phyloP scores from a whole-genome alignment of 495 filamentous ascomycete species.

The Penicillium subrubescens region DNA sequence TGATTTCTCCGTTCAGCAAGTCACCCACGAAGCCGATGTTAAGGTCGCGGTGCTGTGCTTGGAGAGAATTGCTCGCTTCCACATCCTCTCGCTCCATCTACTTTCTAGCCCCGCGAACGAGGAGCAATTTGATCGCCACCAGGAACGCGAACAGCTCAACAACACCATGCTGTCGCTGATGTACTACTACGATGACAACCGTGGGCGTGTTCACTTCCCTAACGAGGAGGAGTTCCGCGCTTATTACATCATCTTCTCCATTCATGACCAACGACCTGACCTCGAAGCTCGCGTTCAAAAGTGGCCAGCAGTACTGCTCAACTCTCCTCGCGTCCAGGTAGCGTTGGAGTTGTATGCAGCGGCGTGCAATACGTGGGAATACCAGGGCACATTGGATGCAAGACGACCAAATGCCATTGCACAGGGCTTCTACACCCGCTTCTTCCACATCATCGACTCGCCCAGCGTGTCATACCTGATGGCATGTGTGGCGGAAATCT shows the following conservation, averaged over 20 bases:
- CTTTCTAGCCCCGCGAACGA: constrained; percentile 66
- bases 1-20: constrained; percentile 89
- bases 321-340: constrained; percentile 59
- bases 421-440: constrained; percentile 66
- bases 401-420: constrained; percentile 56
- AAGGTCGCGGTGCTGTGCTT: constrained; percentile 74
- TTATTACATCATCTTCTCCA: constrained; percentile 84
- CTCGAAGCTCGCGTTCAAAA: constrained; percentile 73
- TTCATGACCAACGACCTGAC: constrained; percentile 67
- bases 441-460: constrained; percentile 74
- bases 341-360: constrained; percentile 72
- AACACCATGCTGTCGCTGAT: constrained; percentile 85
- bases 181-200: constrained; percentile 82
- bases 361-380: constrained; percentile 63
- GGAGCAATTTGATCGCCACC: constrained; percentile 79
- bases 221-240: constrained; percentile 92
- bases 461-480: constrained; percentile 80
- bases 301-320: constrained; percentile 62
- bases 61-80: constrained; percentile 88
- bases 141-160: constrained; percentile 91
- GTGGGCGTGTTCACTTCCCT: constrained; percentile 50
- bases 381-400: constrained; percentile 64
- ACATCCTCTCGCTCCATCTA: constrained; percentile 84
- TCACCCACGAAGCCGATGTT: constrained; percentile 68
- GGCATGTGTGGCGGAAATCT: constrained; percentile 90